Conservation (phyloP, 164 flowering plant species). For the Tetracentron sinense region DNA sequence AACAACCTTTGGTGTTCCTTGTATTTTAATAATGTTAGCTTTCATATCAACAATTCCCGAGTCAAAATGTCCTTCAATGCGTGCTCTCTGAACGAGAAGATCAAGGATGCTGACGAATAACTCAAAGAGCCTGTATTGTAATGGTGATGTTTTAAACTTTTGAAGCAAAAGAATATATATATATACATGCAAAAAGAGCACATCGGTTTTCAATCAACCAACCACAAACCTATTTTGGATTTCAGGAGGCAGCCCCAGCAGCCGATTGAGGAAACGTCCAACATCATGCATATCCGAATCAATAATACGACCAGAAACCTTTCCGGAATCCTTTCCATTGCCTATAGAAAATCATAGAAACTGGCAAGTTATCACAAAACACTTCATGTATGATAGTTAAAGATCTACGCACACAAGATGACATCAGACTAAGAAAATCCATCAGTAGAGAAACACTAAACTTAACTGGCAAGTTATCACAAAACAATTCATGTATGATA, state of each 20-base stretch:
- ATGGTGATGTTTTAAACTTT: constrained; percentile 9
- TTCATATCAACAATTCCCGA: constrained; percentile 92
- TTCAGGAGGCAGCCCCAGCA: constrained; percentile 90
- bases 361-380: constrained; percentile 4
- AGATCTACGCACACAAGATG: neutral
- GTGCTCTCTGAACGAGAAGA: constrained; percentile 79
- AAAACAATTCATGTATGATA: neutral
- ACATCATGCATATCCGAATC: constrained; percentile 99
- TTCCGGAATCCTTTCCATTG: constrained; percentile 72
- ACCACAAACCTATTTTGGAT: constrained; percentile 79
- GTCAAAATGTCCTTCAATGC: constrained; percentile 85
- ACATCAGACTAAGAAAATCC: neutral
- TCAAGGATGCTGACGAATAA: constrained; percentile 79
- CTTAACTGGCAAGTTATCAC: constrained; percentile 1
- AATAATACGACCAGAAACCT: constrained; percentile 75
- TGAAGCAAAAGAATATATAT: too few relatives aligned
- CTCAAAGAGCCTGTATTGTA: constrained; percentile 77
- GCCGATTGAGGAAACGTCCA: constrained; percentile 93
- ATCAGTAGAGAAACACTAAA: neutral
- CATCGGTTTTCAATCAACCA: constrained; percentile 1
- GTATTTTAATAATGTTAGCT: constrained; percentile 65
- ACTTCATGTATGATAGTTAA: neutral
- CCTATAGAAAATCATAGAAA: constrained; percentile 31
- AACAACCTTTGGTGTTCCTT: constrained; percentile 77
- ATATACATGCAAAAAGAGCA: constrained; percentile 2